A percentile compares a stretch with the other conserved stretches of the same genome.
Conservation (phyloP, 257 asterid species). For the Gardenia jasminoides region DNA sequence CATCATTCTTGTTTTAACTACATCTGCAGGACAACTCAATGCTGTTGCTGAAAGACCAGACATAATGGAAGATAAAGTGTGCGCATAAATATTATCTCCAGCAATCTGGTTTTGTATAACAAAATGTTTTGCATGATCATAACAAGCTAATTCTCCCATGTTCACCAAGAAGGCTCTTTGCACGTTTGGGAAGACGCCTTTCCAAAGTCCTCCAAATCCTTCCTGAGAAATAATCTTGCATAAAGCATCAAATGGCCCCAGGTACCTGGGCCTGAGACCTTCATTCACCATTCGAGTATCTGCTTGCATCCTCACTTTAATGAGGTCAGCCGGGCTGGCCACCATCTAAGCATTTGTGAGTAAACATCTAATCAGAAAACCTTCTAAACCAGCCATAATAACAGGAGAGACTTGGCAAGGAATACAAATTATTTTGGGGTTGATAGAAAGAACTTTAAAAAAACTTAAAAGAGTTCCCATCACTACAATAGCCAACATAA, state of each 20-base stretch:
- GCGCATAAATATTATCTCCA: conserved; percentile 70
- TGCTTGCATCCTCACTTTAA: conserved; percentile 94
- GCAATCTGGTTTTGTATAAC: conserved; percentile 50
- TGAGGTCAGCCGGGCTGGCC: conserved; percentile 92
- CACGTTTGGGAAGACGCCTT: conserved; percentile 70
- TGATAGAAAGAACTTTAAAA: not conserved
- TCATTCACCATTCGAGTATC: conserved; percentile 49
- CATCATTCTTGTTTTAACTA: conserved; percentile 87
- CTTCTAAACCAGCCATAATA: not conserved
- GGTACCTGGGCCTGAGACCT: conserved; percentile 57
- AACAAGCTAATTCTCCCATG: conserved; percentile 94
- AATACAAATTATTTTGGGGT: not conserved
- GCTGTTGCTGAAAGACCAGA: conserved; percentile 77
- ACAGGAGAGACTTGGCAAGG: no score
- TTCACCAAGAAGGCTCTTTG: conserved; percentile 84
- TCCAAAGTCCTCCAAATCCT: conserved; percentile 77
- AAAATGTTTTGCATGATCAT: conserved; percentile 73
- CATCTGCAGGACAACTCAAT: conserved; percentile 88
- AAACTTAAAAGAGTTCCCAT: not conserved
- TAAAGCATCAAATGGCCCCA: conserved; percentile 63
- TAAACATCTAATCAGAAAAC: not conserved
- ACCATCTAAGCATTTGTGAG: conserved; percentile 52
- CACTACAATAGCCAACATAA: not conserved
- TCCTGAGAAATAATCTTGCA: conserved; percentile 53
- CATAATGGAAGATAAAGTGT: conserved; percentile 69